Percentiles rank a stretch among this genome's conserved stretches.
These are phyloP conservation scores for Aspergillus thermomutatus DNA, from an alignment of 2,329 filamentous ascomycete genomes.

Conservation along the genomic window DNA sequence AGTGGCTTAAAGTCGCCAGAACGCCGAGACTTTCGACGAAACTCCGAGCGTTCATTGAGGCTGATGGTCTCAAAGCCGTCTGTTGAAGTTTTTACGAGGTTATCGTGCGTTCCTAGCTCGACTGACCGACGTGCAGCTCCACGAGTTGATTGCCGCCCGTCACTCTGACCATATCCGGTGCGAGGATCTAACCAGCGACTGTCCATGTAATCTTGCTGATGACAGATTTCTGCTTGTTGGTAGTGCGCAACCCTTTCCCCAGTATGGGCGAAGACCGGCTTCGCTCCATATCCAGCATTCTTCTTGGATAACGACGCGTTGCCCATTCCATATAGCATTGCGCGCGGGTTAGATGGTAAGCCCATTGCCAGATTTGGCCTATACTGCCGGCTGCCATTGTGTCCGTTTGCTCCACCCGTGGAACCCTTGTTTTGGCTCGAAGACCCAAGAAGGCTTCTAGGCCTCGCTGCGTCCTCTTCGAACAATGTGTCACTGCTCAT, in stretches of 20 bases:
- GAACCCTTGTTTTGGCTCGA: slow-evolving; percentile 9
- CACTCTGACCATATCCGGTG: slow-evolving; percentile 5
- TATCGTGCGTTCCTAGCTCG: slow-evolving; percentile 6
- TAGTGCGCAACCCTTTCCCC: slow-evolving; percentile 7
- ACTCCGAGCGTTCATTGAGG: slow-evolving; percentile 22
- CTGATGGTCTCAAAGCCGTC: slow-evolving; percentile 25
- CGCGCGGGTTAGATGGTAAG: slow-evolving; percentile 35
- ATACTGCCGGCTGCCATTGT: slow-evolving; percentile 3
- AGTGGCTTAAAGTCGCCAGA: slow-evolving; percentile 18
- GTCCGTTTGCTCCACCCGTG: background rate
- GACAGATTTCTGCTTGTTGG: slow-evolving; percentile 4
- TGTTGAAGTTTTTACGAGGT: slow-evolving; percentile 5
- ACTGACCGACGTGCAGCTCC: slow-evolving; percentile 7
- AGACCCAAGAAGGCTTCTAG: slow-evolving; percentile 13
- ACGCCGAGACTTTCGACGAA: slow-evolving; percentile 17
- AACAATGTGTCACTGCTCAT: slow-evolving; percentile 35
- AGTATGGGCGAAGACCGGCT: slow-evolving; percentile 8
- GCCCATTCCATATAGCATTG: slow-evolving; percentile 28
- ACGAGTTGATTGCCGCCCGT: slow-evolving; percentile 13
- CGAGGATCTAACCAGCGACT: slow-evolving; percentile 12
- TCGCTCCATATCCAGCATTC: slow-evolving; percentile 10
- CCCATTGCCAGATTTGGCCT: slow-evolving; percentile 20
- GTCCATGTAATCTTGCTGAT: slow-evolving; percentile 14
- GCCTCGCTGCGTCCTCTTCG: slow-evolving; percentile 34
- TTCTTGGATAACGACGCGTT: slow-evolving; percentile 11